phyloP scores from a whole-genome alignment of 257 asterid species.

The Scutellaria galericulata region DNA sequence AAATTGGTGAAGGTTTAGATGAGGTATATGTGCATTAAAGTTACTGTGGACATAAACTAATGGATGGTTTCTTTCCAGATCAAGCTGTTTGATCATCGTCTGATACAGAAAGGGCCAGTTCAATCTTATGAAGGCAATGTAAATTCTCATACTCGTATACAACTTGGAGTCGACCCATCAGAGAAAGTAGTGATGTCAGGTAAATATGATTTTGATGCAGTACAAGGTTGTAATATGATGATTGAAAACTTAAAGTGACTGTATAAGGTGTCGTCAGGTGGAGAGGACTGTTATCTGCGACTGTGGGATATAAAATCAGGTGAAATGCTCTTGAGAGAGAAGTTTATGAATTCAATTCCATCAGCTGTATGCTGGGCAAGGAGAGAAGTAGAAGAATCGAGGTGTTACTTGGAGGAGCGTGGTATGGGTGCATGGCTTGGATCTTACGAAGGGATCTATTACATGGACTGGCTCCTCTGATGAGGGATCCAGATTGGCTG shows the following conservation, averaged over 20 bases:
- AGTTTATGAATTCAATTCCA: conserved; percentile 64
- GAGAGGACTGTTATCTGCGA: conserved; percentile 85
- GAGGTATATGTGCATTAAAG: conserved; percentile 2
- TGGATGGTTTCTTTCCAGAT: conserved; percentile 50
- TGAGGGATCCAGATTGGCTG: not conserved
- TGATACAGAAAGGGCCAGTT: conserved; percentile 67
- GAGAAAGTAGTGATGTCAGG: conserved; percentile 84
- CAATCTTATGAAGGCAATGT: conserved; percentile 83
- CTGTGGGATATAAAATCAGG: conserved; percentile 89
- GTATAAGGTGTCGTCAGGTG: conserved; percentile 54
- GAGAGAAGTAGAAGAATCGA: conserved; percentile 40
- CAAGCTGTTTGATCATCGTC: conserved; percentile 85
- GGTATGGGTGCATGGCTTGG: conserved; percentile 66
- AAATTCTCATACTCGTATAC: conserved; percentile 78
- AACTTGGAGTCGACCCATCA: conserved; percentile 86
- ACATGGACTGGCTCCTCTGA: conserved; percentile 56
- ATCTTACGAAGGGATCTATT: conserved; percentile 65
- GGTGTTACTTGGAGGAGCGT: conserved; percentile 47
- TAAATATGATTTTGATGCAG: conserved; percentile 35
- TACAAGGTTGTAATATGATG: not conserved
- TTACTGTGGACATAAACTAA: not conserved
- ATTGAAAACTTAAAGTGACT: conserved; percentile 22
- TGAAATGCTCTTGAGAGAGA: conserved; percentile 69
- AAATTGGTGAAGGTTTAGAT: not conserved
- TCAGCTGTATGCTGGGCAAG: conserved; percentile 83